Evolutionary conservation across 805 yeast genomes (phyloP), one percentile per base, ranked within the genome.

Genomic region (Cyberlindnera xylosilytica): DNA sequence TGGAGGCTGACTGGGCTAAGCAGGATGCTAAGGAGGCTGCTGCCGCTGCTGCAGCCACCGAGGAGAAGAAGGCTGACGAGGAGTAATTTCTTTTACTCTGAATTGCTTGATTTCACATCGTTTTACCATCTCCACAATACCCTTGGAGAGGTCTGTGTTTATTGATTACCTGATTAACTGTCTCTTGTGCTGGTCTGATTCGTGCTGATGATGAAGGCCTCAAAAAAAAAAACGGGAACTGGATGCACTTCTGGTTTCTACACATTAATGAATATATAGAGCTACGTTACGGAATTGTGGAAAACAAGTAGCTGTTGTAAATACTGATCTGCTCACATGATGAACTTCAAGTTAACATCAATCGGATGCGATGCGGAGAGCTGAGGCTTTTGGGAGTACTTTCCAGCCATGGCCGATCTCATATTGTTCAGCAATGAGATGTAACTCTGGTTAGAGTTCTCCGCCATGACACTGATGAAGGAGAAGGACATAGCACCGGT

Each of bases 401-500:
- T 79, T 1, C 73, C 70, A 22, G 65, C 56, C 67, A 84, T 70
- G n/a, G 76, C 72, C 12, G 64, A 51, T 53, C 91, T 68, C 68
- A 80, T 74, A 44, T 77, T 73, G 59, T 81, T 80, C 60, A 83
- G 66, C 45, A 83, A 65, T 6, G 82, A 69, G 45, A 82, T 54
- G 57, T 79, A 83, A 24, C 78, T 68, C 61, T 81, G 87, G 42
- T 70, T 64, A 7, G 80, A 77, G 49, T 73, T 70, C 34, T 69
- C 66, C 23, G 65, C 58, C 73, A 83, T 65, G 12, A 82, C 87
- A 42, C 68, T 66, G 39, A 82, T 70, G 52, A 83, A 81, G 1
- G 88, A 79, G 64, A 76, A 81, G 34, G 85, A 78, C 82, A 83
- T 79, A 8, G 89, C 89, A 39, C 89, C 89, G 0, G 89, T 82